These are phyloP conservation scores for Fragilariopsis cylindrus DNA, from an alignment of 108 stramenopile species.

Conservation along the genomic window DNA sequence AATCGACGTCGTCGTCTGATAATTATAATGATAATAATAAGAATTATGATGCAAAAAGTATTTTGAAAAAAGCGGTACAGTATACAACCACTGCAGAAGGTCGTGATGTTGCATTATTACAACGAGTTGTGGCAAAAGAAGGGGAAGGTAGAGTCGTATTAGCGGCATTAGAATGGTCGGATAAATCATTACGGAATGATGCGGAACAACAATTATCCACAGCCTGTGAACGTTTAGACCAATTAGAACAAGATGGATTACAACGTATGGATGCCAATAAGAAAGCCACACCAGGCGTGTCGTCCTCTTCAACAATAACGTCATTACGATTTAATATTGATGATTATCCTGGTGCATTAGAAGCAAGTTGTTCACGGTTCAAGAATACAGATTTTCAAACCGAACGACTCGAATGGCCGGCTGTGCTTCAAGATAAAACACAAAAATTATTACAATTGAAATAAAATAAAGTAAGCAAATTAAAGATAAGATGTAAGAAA, in stretches of 20 bases:
- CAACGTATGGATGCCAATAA: conserved; percentile 19
- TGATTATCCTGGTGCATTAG: conserved; percentile 56
- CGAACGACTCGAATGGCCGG: conserved; percentile 67
- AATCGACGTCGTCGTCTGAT: not conserved
- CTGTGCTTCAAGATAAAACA: conserved; percentile 56
- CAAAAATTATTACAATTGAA: conserved; percentile 33
- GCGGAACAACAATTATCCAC: conserved; percentile 68
- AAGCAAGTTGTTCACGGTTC: conserved; percentile 66
- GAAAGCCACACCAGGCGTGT: conserved; percentile 26
- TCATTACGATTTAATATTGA: conserved; percentile 70
- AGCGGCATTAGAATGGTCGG: conserved; percentile 66
- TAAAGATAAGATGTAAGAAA: too few relatives aligned
- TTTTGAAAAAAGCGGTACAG: conserved; percentile 50
- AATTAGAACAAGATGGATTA: conserved; percentile 66
- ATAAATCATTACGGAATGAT: conserved; percentile 29
- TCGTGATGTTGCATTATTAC: conserved; percentile 67
- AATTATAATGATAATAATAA: conserved; percentile 3
- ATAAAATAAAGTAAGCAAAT: not conserved
- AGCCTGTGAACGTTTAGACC: conserved; percentile 73
- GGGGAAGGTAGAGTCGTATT: conserved; percentile 78
- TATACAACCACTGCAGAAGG: conserved; percentile 58
- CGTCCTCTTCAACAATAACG: conserved; percentile 4
- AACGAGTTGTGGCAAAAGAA: conserved; percentile 80
- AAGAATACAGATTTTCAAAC: conserved; percentile 64
- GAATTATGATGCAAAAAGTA: not conserved